Evolutionary conservation across 2,329 filamentous ascomycete species (phyloP).

Genomic region (Neofusicoccum sp.): DNA sequence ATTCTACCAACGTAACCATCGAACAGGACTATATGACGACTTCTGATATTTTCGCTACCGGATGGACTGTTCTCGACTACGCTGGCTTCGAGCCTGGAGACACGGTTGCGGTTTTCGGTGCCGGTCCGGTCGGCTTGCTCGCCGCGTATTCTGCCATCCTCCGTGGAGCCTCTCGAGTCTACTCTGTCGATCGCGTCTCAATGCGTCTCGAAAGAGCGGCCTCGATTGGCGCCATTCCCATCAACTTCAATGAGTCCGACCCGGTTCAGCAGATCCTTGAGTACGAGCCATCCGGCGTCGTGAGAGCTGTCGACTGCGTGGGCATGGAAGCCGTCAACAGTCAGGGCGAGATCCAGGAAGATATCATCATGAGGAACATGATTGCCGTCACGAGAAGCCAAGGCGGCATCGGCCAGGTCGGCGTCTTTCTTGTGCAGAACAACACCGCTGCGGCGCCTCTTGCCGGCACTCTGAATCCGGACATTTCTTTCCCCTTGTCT

Average conservation of each 20-base stretch:
- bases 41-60: conserved; percentile 41
- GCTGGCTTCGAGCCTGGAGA: conserved; percentile 41
- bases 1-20: background rate
- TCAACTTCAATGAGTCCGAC: conserved; percentile 21
- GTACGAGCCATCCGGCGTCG: conserved; percentile 20
- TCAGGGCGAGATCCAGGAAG: conserved; percentile 22
- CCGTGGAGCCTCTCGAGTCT: conserved; percentile 22
- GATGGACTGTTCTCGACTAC: conserved; percentile 39
- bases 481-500: conserved; percentile 18
- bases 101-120: conserved; percentile 23
- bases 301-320: conserved; percentile 19
- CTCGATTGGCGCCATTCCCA: conserved; percentile 22
- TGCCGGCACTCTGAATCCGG: conserved; percentile 6
- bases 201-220: conserved; percentile 20
- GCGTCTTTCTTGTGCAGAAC: conserved; percentile 22
- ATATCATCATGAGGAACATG: conserved; percentile 27
- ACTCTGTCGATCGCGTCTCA: conserved; percentile 22
- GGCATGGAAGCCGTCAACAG: conserved; percentile 23
- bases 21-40: conserved; percentile 27
- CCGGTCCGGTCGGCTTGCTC: conserved; percentile 22
- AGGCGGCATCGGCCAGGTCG: conserved; percentile 33
- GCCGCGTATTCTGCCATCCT: conserved; percentile 22
- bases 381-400: conserved; percentile 28
- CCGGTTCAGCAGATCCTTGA: conserved; percentile 21
- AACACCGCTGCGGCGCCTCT: background rate